Percentiles rank a stretch among this genome's conserved stretches.
These are phyloP conservation scores for Acacia crassicarpa DNA, from an alignment of 306 rosid genomes.

Conservation along the genomic window DNA sequence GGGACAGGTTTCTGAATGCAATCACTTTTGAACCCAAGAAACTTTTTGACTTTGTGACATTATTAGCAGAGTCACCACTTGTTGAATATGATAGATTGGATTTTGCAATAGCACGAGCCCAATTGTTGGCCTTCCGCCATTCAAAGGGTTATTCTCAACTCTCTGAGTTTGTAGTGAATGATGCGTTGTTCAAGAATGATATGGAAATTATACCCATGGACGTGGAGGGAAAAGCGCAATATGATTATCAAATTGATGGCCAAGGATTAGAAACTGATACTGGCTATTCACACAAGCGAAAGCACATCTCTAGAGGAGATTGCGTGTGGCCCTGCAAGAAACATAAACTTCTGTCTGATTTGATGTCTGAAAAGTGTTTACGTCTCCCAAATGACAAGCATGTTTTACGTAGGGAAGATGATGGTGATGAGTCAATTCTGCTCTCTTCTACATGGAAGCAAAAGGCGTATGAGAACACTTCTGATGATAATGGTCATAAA, in stretches of 20 bases:
- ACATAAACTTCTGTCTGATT: conserved; percentile 44
- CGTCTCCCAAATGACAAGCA: conserved; percentile 26
- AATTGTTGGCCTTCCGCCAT: conserved; percentile 53
- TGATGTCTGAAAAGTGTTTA: conserved; percentile 40
- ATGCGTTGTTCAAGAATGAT: conserved; percentile 46
- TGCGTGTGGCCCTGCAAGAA: conserved; percentile 27
- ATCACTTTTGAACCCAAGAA: conserved; percentile 60
- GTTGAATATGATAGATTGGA: conserved; percentile 50
- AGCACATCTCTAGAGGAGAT: conserved; percentile 26
- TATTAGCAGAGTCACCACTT: conserved; percentile 53
- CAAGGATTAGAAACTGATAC: conserved; percentile 19
- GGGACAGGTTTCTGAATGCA: conserved; percentile 44
- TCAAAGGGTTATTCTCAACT: conserved; percentile 66
- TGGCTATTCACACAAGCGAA: conserved; percentile 34
- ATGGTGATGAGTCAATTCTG: conserved; percentile 18
- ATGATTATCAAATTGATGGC: conserved; percentile 31
- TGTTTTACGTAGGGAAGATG: conserved; percentile 27
- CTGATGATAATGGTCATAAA: conserved; percentile 30
- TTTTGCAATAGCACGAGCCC: conserved; percentile 46
- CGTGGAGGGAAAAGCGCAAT: conserved; percentile 32
- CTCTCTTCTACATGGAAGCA: conserved; percentile 39
- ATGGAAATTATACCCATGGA: conserved; percentile 29
- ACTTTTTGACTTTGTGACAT: conserved; percentile 54
- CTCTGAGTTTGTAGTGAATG: conserved; percentile 50
- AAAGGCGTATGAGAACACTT: conserved; percentile 28